phyloP scores from a whole-genome alignment of 371 early-diverging fungal species.

The Rhizopus stolonifer region DNA sequence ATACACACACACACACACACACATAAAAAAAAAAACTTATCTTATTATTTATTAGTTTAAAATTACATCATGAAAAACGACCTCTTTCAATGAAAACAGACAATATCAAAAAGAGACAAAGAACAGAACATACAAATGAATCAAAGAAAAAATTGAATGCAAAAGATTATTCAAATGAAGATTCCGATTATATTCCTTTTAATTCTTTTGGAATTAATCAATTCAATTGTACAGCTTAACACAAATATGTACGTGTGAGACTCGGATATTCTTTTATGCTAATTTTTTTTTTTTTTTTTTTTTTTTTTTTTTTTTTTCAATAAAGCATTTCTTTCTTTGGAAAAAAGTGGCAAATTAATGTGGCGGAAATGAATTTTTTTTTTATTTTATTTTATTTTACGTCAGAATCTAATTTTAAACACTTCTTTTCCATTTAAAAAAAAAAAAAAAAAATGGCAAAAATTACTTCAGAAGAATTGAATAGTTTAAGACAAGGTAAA shows the following conservation, averaged over 20 bases:
- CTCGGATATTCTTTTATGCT: too few species aligned
- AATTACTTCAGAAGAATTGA: conserved; percentile 16
- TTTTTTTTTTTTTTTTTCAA: neutral
- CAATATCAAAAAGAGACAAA: conserved; percentile 77
- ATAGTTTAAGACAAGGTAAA: conserved; percentile 26
- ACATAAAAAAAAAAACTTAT: too few species aligned
- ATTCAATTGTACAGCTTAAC: conserved; percentile 4
- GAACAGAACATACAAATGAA: conserved; percentile 46
- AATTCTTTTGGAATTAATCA: neutral
- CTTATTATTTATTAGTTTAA: conserved; percentile 40
- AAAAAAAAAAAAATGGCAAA: neutral
- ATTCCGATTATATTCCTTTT: neutral
- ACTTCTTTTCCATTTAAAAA: neutral
- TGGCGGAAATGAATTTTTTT: too few species aligned
- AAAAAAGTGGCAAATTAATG: too few species aligned
- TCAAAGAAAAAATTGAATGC: neutral
- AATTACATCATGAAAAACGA: conserved; percentile 81
- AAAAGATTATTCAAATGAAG: neutral
- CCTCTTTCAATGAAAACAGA: conserved; percentile 77
- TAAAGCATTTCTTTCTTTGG: neutral
- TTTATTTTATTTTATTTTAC: neutral
- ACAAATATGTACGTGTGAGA: too few species aligned
- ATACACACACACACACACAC: too few species aligned
- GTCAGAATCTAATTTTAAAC: neutral
- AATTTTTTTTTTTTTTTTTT: conserved; percentile 1